Percentiles rank a stretch among this genome's conserved stretches.
phyloP scores from a whole-genome alignment of 352 stramenopile genomes.

The Thalassiosira mediterranea region DNA sequence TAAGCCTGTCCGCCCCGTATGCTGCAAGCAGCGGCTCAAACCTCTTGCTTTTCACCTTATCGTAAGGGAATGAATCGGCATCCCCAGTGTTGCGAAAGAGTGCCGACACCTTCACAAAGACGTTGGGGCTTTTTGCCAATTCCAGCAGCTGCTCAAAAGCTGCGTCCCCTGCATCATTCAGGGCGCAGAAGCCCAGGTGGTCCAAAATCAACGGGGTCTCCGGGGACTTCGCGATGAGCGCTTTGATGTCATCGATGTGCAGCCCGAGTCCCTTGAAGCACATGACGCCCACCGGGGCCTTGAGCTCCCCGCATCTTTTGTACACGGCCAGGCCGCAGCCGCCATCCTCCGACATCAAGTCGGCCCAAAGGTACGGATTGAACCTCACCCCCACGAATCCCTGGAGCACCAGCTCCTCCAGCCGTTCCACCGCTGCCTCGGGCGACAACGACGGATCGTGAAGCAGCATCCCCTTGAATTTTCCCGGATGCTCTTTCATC shows the following conservation, averaged over 20 bases:
- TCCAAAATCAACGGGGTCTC: constrained; percentile 83
- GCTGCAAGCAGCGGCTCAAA: constrained; percentile 69
- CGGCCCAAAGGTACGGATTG: constrained; percentile 86
- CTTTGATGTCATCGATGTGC: constrained; percentile 79
- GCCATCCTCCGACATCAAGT: constrained; percentile 48
- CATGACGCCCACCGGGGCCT: constrained; percentile 85
- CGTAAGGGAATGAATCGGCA: constrained; percentile 49
- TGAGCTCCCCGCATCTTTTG: constrained; percentile 78
- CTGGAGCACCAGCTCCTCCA: constrained; percentile 72
- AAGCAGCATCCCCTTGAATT: constrained; percentile 86
- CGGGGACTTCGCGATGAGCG: constrained; percentile 64
- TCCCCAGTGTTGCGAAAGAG: constrained; percentile 79
- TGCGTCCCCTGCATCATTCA: constrained; percentile 67
- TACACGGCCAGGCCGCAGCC: constrained; percentile 71
- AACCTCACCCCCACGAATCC: constrained; percentile 85
- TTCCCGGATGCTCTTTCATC: constrained; percentile 66
- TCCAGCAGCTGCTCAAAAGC: constrained; percentile 77
- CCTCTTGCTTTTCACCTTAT: constrained; percentile 60
- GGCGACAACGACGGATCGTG: constrained; percentile 76
- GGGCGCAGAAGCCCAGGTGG: constrained; percentile 85
- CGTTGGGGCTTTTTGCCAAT: constrained; percentile 77
- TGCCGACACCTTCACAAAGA: constrained; percentile 85
- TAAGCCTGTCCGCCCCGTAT: constrained; percentile 74
- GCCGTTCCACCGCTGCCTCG: constrained; percentile 61
- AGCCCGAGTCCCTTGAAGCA: constrained; percentile 85